Conservation (phyloP, 495 filamentous ascomycete species). For the Aspergillus wentii region DNA sequence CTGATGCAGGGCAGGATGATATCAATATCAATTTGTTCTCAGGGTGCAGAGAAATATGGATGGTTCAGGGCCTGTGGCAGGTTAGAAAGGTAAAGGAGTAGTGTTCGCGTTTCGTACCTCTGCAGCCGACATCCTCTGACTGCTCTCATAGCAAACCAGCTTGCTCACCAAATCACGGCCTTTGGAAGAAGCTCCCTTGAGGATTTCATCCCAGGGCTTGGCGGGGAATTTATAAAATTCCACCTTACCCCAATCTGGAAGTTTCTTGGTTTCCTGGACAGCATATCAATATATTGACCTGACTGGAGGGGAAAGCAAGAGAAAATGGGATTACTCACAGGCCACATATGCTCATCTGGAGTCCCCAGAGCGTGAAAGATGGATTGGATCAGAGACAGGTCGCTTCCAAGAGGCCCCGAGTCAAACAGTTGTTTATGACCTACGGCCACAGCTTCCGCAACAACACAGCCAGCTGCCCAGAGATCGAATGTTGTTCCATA, state of each 20-base stretch:
- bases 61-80: slow-evolving; percentile 1
- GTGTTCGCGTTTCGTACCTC: slow-evolving; percentile 32
- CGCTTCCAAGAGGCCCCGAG: slow-evolving; percentile 81
- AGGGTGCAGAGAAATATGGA: slow-evolving; percentile 1
- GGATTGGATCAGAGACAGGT: slow-evolving; percentile 82
- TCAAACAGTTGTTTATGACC: slow-evolving; percentile 66
- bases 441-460: slow-evolving; percentile 56
- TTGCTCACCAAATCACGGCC: slow-evolving; percentile 50
- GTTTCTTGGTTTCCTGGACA: slow-evolving; percentile 43
- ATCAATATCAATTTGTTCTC: too few relatives aligned
- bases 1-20: too few relatives aligned
- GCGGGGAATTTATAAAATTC: slow-evolving; percentile 50
- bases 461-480: slow-evolving; percentile 84
- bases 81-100: background rate
- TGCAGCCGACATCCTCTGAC: slow-evolving; percentile 41
- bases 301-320: background rate
- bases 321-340: slow-evolving; percentile 39
- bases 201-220: slow-evolving; percentile 48
- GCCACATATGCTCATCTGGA: slow-evolving; percentile 73
- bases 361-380: slow-evolving; percentile 89
- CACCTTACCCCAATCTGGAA: slow-evolving; percentile 67
- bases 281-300: slow-evolving; percentile 5
- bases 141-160: slow-evolving; percentile 55
- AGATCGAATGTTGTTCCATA: slow-evolving; percentile 75
- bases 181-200: slow-evolving; percentile 42